Percentiles rank a stretch among this genome's conserved stretches.
Conservation (phyloP, 495 filamentous ascomycete genomes). For the Astrocystis sublimbata region DNA sequence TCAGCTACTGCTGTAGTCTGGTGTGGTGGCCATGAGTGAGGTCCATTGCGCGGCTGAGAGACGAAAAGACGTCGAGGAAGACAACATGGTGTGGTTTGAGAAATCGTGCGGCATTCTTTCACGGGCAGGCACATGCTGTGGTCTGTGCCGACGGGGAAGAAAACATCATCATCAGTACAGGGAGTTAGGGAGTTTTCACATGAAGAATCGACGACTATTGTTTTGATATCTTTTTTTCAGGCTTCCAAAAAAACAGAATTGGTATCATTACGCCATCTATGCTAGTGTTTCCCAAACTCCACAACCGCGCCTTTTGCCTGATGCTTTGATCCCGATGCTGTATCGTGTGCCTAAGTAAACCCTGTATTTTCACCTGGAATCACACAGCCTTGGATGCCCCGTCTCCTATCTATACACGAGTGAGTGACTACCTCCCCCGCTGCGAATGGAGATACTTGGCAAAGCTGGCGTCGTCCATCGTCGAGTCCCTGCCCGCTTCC, state of each 20-base stretch:
- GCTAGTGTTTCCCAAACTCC: conserved; percentile 18
- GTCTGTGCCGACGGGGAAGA: conserved; percentile 12
- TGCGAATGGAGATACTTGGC: conserved; percentile 56
- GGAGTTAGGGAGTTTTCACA: no score
- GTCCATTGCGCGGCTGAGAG: no score
- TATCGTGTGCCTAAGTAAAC: not conserved
- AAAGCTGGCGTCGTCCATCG: conserved; percentile 58
- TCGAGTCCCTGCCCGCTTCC: conserved; percentile 46
- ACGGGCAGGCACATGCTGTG: not conserved
- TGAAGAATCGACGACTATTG: no score
- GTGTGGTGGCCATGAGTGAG: no score
- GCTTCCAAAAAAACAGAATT: no score
- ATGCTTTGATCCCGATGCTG: not conserved
- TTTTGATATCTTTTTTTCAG: no score
- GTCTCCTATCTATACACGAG: conserved; percentile 13
- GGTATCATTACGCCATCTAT: conserved; percentile 43
- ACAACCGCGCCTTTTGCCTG: not conserved
- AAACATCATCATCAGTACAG: no score
- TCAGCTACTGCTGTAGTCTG: no score
- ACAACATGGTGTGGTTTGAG: conserved; percentile 9
- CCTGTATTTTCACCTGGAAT: not conserved
- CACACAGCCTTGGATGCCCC: no score
- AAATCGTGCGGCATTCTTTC: no score
- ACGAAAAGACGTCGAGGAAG: no score
- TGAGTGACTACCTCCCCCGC: no score